Conservation (phyloP, 1,284 basidiomycete species). For the Ustilago trichophora region DNA sequence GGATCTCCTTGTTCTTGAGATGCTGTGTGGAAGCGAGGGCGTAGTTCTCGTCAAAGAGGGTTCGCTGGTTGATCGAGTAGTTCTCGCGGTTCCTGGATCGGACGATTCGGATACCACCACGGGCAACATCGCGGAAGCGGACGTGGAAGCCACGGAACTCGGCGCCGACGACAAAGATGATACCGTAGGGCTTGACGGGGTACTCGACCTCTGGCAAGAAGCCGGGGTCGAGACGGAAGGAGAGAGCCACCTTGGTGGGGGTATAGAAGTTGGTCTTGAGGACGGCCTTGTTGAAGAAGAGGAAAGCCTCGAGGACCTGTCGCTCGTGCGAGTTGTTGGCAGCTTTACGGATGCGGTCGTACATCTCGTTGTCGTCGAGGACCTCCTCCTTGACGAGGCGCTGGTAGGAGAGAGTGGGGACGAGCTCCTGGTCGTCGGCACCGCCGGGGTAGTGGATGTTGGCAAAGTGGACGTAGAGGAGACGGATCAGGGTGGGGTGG, state of each 20-base stretch:
- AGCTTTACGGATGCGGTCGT: conserved; percentile 82
- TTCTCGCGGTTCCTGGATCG: conserved; percentile 94
- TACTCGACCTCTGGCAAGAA: conserved; percentile 91
- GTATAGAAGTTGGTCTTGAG: conserved; percentile 93
- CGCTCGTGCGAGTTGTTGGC: conserved; percentile 90
- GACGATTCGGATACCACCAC: conserved; percentile 96
- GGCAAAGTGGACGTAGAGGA: conserved; percentile 98
- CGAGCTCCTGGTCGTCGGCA: conserved; percentile 74
- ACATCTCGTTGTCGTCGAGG: conserved; percentile 84
- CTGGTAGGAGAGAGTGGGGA: conserved; percentile 93
- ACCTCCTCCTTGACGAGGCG: conserved; percentile 88
- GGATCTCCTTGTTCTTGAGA: conserved; percentile 99
- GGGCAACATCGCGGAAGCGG: conserved; percentile 95
- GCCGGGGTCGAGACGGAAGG: conserved; percentile 90
- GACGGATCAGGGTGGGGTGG: conserved; percentile 67
- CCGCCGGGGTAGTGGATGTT: conserved; percentile 86
- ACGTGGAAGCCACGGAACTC: conserved; percentile 99
- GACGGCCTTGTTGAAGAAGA: conserved; percentile 94
- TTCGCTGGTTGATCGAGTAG: conserved; percentile 95
- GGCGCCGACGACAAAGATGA: conserved; percentile 93
- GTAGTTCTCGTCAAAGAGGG: conserved; percentile 98
- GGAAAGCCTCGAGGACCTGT: conserved; percentile 91
- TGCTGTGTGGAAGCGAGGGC: conserved; percentile 93
- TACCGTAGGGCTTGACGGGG: conserved; percentile 67
- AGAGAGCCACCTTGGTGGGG: conserved; percentile 94